Conservation (phyloP, 768 basidiomycete species). For the Guyanaporus albipodus region DNA sequence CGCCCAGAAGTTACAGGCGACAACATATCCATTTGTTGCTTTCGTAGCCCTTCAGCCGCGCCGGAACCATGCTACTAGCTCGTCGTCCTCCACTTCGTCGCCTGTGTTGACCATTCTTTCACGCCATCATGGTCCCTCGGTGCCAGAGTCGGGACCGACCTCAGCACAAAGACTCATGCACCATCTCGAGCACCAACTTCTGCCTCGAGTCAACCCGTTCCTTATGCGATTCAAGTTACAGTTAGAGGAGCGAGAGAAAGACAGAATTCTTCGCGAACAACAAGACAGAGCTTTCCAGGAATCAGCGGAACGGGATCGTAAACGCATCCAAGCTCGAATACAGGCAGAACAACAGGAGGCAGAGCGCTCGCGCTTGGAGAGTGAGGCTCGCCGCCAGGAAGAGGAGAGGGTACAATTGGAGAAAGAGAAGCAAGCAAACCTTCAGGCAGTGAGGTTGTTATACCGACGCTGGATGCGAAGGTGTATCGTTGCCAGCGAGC, state of each 20-base stretch:
- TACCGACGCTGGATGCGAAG: constrained; percentile 63
- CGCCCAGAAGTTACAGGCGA: constrained; percentile 74
- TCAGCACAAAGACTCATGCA: constrained; percentile 57
- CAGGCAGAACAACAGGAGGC: constrained; percentile 38
- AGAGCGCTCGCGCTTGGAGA: constrained; percentile 33
- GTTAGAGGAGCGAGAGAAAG: constrained; percentile 46
- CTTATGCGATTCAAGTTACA: constrained; percentile 57
- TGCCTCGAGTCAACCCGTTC: constrained; percentile 80
- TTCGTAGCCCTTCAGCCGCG: constrained; percentile 86
- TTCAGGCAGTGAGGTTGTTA: constrained; percentile 38
- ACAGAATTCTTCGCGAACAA: constrained; percentile 66
- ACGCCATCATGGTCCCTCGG: constrained; percentile 69
- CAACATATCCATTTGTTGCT: constrained; percentile 90
- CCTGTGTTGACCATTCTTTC: constrained; percentile 78
- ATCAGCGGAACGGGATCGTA: constrained; percentile 60
- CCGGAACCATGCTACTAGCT: constrained; percentile 35
- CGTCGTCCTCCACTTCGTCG: constrained; percentile 33
- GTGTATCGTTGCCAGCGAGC: constrained; percentile 38
- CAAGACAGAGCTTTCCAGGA: constrained; percentile 79
- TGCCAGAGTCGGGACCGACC: constrained; percentile 51
- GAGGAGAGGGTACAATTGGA: constrained; percentile 36
- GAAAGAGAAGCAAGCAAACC: constrained; percentile 33
- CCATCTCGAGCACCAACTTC: constrained; percentile 65
- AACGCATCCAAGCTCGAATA: constrained; percentile 57
- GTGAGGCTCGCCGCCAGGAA: constrained; percentile 28